phyloP scores from a whole-genome alignment of 1,139 yeast genomes.

The Saccharomyces hybrid region DNA sequence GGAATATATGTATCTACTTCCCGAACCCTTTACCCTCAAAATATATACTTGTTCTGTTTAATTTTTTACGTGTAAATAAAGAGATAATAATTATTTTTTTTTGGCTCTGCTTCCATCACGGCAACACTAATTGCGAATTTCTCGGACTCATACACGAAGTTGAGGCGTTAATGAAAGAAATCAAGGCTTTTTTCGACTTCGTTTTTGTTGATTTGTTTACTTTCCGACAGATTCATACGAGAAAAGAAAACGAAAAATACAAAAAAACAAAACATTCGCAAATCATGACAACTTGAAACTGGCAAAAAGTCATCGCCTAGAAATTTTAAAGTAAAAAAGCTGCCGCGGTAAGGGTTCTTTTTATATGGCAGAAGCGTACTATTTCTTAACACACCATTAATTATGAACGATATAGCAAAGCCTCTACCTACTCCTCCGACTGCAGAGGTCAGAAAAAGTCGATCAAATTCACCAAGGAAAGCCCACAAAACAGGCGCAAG shows the following conservation, averaged over 20 bases:
- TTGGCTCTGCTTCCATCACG: not conserved
- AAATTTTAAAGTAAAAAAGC: not conserved
- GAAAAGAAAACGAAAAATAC: not conserved
- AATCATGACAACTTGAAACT: not conserved
- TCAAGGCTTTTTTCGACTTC: not conserved
- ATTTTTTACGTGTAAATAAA: conserved; percentile 2
- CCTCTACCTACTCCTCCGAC: conserved; percentile 8
- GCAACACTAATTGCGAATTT: no score
- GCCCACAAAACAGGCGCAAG: not conserved
- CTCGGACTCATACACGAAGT: no score
- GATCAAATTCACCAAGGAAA: conserved; percentile 2
- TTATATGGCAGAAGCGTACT: not conserved
- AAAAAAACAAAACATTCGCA: not conserved
- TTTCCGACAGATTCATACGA: not conserved
- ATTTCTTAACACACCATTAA: not conserved
- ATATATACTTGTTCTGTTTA: not conserved
- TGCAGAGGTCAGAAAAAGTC: not conserved
- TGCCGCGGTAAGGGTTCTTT: not conserved
- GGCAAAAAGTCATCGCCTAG: not conserved
- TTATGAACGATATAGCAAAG: conserved; percentile 5
- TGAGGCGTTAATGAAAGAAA: not conserved
- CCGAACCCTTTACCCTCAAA: not conserved
- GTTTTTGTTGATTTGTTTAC: conserved; percentile 1
- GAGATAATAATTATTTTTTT: not conserved
- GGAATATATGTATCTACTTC: not conserved